These are phyloP conservation scores for Auxenochlorella pyrenoidosa DNA, from an alignment of 139 green algal species.

Conservation along the genomic window DNA sequence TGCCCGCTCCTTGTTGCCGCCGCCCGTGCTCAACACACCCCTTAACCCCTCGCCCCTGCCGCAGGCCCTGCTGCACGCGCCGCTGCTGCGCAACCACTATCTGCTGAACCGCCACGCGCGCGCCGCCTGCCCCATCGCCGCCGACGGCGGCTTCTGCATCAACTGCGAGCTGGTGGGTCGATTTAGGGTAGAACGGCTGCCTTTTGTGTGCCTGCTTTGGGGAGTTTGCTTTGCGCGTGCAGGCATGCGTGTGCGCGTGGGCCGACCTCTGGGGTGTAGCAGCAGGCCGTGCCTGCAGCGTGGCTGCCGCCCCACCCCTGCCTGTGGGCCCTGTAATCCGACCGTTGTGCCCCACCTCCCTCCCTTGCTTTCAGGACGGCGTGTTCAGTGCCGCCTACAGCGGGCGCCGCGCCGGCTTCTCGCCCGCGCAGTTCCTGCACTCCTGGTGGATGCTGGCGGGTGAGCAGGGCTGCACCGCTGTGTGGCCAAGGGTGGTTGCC, in stretches of 20 bases:
- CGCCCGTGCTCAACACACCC: too few relatives aligned
- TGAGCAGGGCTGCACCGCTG: not conserved
- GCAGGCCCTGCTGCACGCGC: constrained; percentile 86
- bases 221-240: too few relatives aligned
- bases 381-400: constrained; percentile 73
- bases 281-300: too few relatives aligned
- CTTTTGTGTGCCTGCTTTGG: not conserved
- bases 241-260: too few relatives aligned
- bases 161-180: constrained; percentile 56
- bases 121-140: constrained; percentile 44
- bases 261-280: too few relatives aligned
- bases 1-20: not conserved
- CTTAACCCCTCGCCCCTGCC: constrained; percentile 10
- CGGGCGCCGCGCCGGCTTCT: constrained; percentile 60
- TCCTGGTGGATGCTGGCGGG: constrained; percentile 81
- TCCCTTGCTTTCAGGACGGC: constrained; percentile 54
- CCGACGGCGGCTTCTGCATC: constrained; percentile 45
- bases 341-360: too few relatives aligned
- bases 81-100: constrained; percentile 79
- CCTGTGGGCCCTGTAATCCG: too few relatives aligned
- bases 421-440: constrained; percentile 74
- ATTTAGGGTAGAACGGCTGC: too few relatives aligned
- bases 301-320: too few relatives aligned
- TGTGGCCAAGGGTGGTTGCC: too few relatives aligned
- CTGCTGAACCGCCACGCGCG: constrained; percentile 73